Evolutionary conservation across 768 basidiomycete genomes (phyloP).

Genomic region (Xanthoconium stramineum): DNA sequence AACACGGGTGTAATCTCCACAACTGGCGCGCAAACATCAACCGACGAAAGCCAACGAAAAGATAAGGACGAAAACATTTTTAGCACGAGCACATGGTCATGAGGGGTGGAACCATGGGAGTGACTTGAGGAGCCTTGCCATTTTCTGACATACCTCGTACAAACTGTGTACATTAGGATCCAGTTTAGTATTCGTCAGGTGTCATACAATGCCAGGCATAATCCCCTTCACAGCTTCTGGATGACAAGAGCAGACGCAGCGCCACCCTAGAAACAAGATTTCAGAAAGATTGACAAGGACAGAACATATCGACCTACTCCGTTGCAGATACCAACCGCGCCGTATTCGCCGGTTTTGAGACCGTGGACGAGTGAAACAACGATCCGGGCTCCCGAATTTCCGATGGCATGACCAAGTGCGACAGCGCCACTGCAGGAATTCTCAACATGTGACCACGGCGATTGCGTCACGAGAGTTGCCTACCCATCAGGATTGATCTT

Average conservation of each 20-base stretch:
- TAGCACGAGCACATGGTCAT: slow-evolving; percentile 5
- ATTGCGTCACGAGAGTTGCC: slow-evolving; percentile 24
- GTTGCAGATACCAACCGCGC: slow-evolving; percentile 95
- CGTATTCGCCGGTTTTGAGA: slow-evolving; percentile 90
- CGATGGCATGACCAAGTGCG: slow-evolving; percentile 93
- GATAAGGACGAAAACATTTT: slow-evolving; percentile 20
- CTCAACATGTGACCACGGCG: slow-evolving; percentile 5
- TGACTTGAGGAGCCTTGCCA: background rate
- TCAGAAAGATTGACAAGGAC: slow-evolving; percentile 12
- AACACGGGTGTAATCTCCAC: background rate
- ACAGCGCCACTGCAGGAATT: slow-evolving; percentile 77
- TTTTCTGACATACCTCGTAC: slow-evolving; percentile 16
- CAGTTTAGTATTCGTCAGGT: slow-evolving; percentile 18
- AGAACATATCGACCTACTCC: slow-evolving; percentile 58
- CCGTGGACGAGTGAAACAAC: slow-evolving; percentile 89
- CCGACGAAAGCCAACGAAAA: background rate
- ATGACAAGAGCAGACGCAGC: slow-evolving; percentile 89
- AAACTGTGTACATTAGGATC: slow-evolving; percentile 1
- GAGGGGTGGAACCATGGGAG: background rate
- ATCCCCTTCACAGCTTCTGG: slow-evolving; percentile 65
- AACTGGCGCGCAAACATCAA: background rate
- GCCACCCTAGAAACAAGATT: slow-evolving; percentile 60
- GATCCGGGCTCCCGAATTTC: slow-evolving; percentile 93
- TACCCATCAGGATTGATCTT: slow-evolving; percentile 92
- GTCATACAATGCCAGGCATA: slow-evolving; percentile 12